Evolutionary conservation across 441 rosid species (phyloP), one percentile per base, ranked within the genome.

Genomic region (Eruca vesicaria): DNA sequence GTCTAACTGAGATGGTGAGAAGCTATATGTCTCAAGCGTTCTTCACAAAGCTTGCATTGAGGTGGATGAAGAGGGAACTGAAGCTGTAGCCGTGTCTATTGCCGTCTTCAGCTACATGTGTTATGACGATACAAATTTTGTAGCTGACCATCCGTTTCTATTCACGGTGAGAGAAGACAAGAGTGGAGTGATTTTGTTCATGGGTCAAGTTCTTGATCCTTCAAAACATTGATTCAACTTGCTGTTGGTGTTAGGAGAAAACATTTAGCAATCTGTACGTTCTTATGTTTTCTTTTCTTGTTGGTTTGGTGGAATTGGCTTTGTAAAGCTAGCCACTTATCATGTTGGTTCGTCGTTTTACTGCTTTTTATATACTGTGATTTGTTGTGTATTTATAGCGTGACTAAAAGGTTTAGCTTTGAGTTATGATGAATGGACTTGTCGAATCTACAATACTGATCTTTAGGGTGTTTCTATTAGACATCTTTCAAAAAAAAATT

Each of bases 91-190:
- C 26, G 26, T 23, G 26, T 23, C 26, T 23, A 3, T 23, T 23
- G 26, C 26, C 26, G 26, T 23, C 26, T 23, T 23, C 26, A 23
- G 26, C 26, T 23, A 5, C 31, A 1, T 2, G 50, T 2, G 71
- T 32, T 2, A 16, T 66, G 38, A 56, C 2, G 26, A 78, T 50
- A 67, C 82, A 15, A 82, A 85, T 48, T 91, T 91, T 31, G 82
- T 93, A 16, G 95, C 90, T 21, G 90, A 91, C 77, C 94, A 89
- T 64, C 97, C 94, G 5, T 93, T 90, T 81, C 23, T 93, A 7
- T 87, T 88, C 80, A 19, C 86, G 66, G 81, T 93, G 60, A 85
- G 88, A 62, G 98, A 93, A 79, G 79, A 89, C 70, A 72, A 56
- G 70, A 90, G 88, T 21, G 89, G 93, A 31, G 73, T 77, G 66